phyloP scores from a whole-genome alignment of 257 asterid species.

The Solanum ossicruentum region DNA sequence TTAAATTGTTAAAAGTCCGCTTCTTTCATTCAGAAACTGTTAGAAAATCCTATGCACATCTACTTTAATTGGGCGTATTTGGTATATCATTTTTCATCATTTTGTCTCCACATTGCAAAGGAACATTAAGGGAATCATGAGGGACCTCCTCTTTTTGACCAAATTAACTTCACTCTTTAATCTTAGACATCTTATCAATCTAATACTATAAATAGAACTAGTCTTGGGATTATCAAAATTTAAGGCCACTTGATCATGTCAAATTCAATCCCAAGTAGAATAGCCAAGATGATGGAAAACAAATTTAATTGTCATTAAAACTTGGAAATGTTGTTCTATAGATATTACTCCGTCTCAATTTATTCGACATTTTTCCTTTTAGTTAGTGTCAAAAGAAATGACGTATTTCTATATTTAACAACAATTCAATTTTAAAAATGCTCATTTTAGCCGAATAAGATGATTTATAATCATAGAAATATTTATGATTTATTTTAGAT shows the following conservation, averaged over 20 bases:
- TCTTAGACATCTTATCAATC: not conserved
- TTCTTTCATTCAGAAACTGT: too few species aligned
- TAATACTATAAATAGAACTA: not conserved
- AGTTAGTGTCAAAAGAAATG: not conserved
- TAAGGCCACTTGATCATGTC: not conserved
- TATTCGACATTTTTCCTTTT: not conserved
- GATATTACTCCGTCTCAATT: not conserved
- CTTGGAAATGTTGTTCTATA: not conserved
- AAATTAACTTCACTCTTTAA: not conserved
- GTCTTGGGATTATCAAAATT: not conserved
- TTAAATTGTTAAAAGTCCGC: too few species aligned
- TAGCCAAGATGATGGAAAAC: not conserved
- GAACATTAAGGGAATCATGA: not conserved
- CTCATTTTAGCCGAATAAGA: not conserved
- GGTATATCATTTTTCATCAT: not conserved
- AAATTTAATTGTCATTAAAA: not conserved
- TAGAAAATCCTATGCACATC: too few species aligned
- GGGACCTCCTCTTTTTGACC: not conserved
- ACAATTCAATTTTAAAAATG: not conserved
- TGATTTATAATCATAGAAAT: not conserved
- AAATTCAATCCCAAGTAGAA: not conserved
- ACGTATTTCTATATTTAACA: not conserved
- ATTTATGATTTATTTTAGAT: not conserved
- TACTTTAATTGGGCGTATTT: not conserved
- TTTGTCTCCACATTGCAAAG: not conserved